These are phyloP conservation scores for Pseudomonodictys pantanalensis DNA, from an alignment of 495 filamentous ascomycete species.

Conservation along the genomic window DNA sequence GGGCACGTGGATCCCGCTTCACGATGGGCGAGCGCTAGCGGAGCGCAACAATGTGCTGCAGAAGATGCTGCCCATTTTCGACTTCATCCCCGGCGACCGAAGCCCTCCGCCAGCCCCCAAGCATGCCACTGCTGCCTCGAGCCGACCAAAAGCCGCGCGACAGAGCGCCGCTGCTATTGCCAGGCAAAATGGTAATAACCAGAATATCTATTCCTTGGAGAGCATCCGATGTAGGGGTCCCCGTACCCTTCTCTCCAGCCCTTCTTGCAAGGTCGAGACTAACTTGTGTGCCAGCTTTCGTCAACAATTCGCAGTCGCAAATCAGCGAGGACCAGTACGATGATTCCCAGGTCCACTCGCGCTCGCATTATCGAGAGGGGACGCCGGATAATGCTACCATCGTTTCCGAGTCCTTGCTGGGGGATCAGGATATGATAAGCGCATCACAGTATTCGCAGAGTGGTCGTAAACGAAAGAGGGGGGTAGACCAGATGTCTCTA, in stretches of 20 bases:
- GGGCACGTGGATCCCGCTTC: conserved; percentile 93
- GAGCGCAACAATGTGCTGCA: conserved; percentile 80
- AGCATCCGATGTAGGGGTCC: conserved; percentile 23
- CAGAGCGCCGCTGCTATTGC: conserved; percentile 28
- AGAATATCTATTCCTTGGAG: conserved; percentile 22
- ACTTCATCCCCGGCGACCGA: conserved; percentile 76
- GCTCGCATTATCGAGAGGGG: conserved; percentile 72
- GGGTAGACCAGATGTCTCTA: conserved; percentile 56
- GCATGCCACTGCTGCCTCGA: conserved; percentile 68
- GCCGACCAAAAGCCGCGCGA: conserved; percentile 64
- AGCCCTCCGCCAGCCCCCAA: conserved; percentile 93
- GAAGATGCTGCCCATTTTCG: conserved; percentile 80
- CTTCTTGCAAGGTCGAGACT: background rate
- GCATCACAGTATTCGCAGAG: conserved; percentile 62
- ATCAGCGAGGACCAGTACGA: conserved; percentile 58
- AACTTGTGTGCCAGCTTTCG: conserved; percentile 1
- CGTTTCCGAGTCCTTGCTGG: conserved; percentile 76
- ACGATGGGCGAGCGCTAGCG: conserved; percentile 75
- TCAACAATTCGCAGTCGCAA: conserved; percentile 36
- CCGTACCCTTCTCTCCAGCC: background rate
- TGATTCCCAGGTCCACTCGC: conserved; percentile 36
- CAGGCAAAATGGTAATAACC: conserved; percentile 26
- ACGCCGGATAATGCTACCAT: conserved; percentile 77
- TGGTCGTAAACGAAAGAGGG: conserved; percentile 77
- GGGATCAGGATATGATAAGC: conserved; percentile 71